Percentiles rank a stretch among this genome's conserved stretches.
Evolutionary conservation across 129 eudicot genomes (phyloP).

Genomic region (Helianthus tuberosus): DNA sequence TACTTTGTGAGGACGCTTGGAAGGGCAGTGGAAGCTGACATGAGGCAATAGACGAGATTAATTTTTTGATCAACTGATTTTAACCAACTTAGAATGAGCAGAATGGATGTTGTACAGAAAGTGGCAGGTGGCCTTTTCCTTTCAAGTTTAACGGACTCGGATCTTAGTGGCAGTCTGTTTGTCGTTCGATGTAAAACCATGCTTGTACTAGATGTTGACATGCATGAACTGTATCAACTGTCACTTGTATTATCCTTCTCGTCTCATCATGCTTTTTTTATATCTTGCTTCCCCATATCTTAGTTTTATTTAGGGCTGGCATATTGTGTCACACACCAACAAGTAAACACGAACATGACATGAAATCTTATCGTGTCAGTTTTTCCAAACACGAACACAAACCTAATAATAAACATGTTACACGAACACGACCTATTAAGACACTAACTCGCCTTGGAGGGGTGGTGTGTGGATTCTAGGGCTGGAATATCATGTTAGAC

Average conservation of each 20-base stretch:
- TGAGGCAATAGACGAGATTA: conserved; percentile 37
- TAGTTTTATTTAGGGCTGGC: not conserved
- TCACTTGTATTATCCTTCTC: conserved; percentile 8
- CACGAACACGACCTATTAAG: too few species aligned
- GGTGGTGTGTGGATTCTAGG: too few species aligned
- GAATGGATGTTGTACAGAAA: conserved; percentile 37
- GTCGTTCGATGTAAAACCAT: conserved; percentile 12
- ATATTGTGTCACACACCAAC: too few species aligned
- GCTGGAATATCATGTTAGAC: too few species aligned
- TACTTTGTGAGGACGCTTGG: conserved; percentile 51
- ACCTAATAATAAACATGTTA: too few species aligned
- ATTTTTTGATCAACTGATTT: conserved; percentile 39
- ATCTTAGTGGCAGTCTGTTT: conserved; percentile 25
- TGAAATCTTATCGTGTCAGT: too few species aligned
- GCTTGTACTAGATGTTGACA: conserved; percentile 26
- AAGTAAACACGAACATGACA: too few species aligned
- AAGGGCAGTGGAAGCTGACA: conserved; percentile 43
- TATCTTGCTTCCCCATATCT: not conserved
- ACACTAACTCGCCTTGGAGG: too few species aligned
- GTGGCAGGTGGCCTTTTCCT: conserved; percentile 27
- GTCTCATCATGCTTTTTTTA: conserved; percentile 12
- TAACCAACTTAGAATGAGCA: conserved; percentile 27
- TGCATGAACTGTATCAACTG: conserved; percentile 35
- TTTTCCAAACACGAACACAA: too few species aligned
- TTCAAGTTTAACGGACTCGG: conserved; percentile 11